Evolutionary conservation across 1,284 basidiomycete species (phyloP), one percentile per base, ranked within the genome.

Genomic region (Ganoderma boninense): DNA sequence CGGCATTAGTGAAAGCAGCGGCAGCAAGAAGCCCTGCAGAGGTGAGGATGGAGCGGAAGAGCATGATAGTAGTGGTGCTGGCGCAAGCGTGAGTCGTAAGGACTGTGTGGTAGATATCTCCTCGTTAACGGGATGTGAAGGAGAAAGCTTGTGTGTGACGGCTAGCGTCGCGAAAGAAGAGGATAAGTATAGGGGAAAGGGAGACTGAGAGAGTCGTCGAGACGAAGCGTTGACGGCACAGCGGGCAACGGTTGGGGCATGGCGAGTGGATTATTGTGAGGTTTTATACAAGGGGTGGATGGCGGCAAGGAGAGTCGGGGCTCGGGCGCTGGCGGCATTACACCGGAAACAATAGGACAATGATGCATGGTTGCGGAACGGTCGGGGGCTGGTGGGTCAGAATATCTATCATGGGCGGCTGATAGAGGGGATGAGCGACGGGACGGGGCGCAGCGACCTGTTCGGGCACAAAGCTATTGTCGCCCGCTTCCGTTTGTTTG

Each of bases 171-270:
- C 14, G 65, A 64, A 70, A 40, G 42, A 71, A 71, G 52, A 66
- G 57, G 70, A 71, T 73, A 73, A 73, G 66, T 32, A 70, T 73
- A 73, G 64, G 69, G 61, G 26, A 68, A 71, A 70, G 42, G 49
- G 40, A 63, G 64, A 71, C 70, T 23, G 54, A 57, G 40, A 61
- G 64, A 40, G 38, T 14, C 43, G 52, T 66, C 64, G 61, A 46
- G 61, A 61, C 61, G 67, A 62, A 38, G 56, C 65, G 69, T 71
- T 69, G 60, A 52, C 62, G 60, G 72, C 72, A 56, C 72, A 62
- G 72, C 72, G 54, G 62, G 66, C 72, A 66, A 71, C 67, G 64
- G 66, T 54, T 56, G 66, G 60, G 70, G 66, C n/a, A 61, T 54
- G 29, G 35, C n/a, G 13, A 44, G 44, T 29, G 64, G 42, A 44